Evolutionary conservation across 768 basidiomycete species (phyloP).

Genomic region (Paxillus involutus): DNA sequence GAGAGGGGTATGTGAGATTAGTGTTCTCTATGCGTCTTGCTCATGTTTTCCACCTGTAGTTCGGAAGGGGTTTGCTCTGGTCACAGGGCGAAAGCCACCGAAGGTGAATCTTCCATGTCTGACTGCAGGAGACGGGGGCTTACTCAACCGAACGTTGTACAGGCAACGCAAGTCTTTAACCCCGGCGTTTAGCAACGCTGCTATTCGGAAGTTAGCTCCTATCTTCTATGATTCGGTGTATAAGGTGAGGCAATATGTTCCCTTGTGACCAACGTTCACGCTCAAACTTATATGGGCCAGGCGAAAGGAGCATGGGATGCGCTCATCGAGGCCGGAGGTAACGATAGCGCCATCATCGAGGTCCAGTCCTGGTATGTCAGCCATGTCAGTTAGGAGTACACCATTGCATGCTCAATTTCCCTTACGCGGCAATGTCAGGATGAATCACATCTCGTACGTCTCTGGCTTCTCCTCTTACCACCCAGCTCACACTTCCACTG

Average conservation of each 20-base stretch:
- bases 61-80: conserved; percentile 39
- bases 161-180: conserved; percentile 39
- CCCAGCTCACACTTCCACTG: neutral
- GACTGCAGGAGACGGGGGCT: conserved; percentile 19
- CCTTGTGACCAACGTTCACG: neutral
- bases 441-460: conserved; percentile 46
- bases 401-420: neutral
- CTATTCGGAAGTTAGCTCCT: conserved; percentile 35
- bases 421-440: conserved; percentile 24
- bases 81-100: conserved; percentile 45
- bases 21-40: neutral
- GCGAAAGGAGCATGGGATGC: conserved; percentile 33
- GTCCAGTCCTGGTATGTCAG: conserved; percentile 45
- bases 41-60: conserved; percentile 6
- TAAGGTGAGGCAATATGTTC: conserved; percentile 32
- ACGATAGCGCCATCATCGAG: conserved; percentile 39
- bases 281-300: conserved; percentile 9
- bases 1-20: conserved; percentile 18
- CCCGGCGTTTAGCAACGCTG: conserved; percentile 42
- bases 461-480: neutral
- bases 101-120: conserved; percentile 24
- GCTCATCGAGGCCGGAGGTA: conserved; percentile 19
- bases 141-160: conserved; percentile 1
- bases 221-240: conserved; percentile 44
- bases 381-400: neutral